phyloP scores from a whole-genome alignment of 2,329 filamentous ascomycete genomes.

The Ilyonectria robusta region DNA sequence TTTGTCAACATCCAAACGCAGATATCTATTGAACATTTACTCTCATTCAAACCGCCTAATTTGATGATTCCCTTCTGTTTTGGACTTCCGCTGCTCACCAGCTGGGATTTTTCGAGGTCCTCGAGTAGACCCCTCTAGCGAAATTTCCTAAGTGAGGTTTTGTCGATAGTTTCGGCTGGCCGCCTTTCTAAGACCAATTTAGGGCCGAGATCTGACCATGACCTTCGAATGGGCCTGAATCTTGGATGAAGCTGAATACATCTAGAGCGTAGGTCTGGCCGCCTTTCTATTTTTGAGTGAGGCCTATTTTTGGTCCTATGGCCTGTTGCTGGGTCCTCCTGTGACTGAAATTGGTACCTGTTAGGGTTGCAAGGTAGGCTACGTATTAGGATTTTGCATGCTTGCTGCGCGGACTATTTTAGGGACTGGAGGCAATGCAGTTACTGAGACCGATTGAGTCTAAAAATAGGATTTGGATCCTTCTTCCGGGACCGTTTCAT shows the following conservation, averaged over 20 bases:
- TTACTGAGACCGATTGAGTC: neutral
- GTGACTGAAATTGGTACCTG: neutral
- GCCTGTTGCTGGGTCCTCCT: neutral
- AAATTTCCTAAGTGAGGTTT: neutral
- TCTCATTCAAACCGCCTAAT: too few species aligned
- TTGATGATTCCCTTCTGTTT: too few species aligned
- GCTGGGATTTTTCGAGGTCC: neutral
- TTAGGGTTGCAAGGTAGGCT: neutral
- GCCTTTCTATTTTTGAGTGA: conserved; percentile 1
- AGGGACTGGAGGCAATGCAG: neutral
- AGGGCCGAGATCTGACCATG: too few species aligned
- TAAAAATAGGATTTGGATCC: neutral
- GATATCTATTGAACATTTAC: too few species aligned
- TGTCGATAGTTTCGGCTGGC: neutral
- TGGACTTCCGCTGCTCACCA: too few species aligned
- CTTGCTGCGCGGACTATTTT: neutral
- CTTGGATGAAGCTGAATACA: too few species aligned
- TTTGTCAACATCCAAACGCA: too few species aligned
- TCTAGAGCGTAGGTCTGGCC: too few species aligned
- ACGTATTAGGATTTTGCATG: neutral
- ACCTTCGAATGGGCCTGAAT: too few species aligned
- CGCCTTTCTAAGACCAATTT: too few species aligned
- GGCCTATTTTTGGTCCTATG: conserved; percentile 5
- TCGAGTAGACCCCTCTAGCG: neutral
- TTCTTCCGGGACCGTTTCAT: neutral